phyloP scores from a whole-genome alignment of 352 stramenopile species.

The Phytophthora hybrid region DNA sequence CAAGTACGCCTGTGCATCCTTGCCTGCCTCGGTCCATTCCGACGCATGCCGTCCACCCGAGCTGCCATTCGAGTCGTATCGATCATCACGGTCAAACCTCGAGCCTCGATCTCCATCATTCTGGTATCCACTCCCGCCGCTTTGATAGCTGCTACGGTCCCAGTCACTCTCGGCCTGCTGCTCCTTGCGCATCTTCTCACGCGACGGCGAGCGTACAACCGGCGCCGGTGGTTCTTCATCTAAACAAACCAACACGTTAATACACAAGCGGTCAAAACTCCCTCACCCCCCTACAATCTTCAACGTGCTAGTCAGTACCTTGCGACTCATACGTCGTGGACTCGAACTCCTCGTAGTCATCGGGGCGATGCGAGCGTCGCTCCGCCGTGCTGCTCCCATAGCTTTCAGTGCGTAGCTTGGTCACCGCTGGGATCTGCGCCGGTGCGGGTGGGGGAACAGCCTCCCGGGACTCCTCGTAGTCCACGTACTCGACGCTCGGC shows the following conservation, averaged over 20 bases:
- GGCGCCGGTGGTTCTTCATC: conserved; percentile 44
- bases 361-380: conserved; percentile 21
- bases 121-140: conserved; percentile 29
- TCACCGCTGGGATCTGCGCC: conserved; percentile 9
- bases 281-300: not conserved
- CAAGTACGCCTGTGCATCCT: conserved; percentile 70
- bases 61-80: conserved; percentile 39
- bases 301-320: conserved; percentile 29
- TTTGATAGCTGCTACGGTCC: conserved; percentile 37
- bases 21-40: conserved; percentile 51
- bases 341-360: conserved; percentile 70
- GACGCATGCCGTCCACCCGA: conserved; percentile 24
- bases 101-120: conserved; percentile 26
- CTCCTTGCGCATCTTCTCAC: conserved; percentile 38
- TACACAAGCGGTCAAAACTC: not conserved
- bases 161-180: conserved; percentile 30
- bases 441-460: not conserved
- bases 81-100: conserved; percentile 35
- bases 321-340: conserved; percentile 63
- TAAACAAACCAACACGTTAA: conserved; percentile 21
- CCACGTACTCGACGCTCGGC: conserved; percentile 56
- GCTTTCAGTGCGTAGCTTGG: conserved; percentile 31
- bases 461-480: conserved; percentile 29
- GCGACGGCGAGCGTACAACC: conserved; percentile 27
- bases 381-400: conserved; percentile 40